Conservation (phyloP, 768 basidiomycete genomes). For the Xanthoconium stramineum region DNA sequence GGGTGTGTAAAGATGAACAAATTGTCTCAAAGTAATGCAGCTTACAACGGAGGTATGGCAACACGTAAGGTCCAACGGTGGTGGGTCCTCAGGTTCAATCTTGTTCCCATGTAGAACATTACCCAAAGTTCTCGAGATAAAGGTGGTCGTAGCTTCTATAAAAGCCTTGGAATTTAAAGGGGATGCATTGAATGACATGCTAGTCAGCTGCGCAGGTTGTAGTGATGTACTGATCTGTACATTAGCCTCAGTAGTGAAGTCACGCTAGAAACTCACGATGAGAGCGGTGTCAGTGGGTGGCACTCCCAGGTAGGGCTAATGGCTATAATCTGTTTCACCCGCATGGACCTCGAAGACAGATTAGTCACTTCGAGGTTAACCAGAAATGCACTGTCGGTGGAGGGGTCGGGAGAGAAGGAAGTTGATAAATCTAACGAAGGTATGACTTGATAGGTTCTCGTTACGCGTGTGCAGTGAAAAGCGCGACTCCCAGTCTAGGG, state of each 20-base stretch:
- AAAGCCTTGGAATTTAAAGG: slow-evolving; percentile 37
- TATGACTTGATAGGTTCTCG: slow-evolving; percentile 55
- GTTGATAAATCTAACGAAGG: slow-evolving; percentile 55
- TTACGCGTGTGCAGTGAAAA: slow-evolving; percentile 59
- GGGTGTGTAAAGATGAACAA: background rate
- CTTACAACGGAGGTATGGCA: slow-evolving; percentile 47
- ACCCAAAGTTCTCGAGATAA: slow-evolving; percentile 49
- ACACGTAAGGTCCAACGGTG: slow-evolving; percentile 52
- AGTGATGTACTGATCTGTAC: slow-evolving; percentile 38
- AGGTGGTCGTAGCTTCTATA: slow-evolving; percentile 43
- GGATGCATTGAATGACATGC: slow-evolving; percentile 41
- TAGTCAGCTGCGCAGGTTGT: slow-evolving; percentile 46
- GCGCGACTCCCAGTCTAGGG: slow-evolving; percentile 42
- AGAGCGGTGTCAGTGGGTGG: slow-evolving; percentile 33
- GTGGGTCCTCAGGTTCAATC: slow-evolving; percentile 43
- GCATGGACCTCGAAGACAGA: slow-evolving; percentile 37
- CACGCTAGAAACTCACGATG: slow-evolving; percentile 39
- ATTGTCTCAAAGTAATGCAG: background rate
- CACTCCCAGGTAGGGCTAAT: slow-evolving; percentile 72
- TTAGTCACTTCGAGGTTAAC: slow-evolving; percentile 60
- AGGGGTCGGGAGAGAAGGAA: slow-evolving; percentile 48
- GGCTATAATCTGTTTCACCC: slow-evolving; percentile 56
- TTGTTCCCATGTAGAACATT: slow-evolving; percentile 48
- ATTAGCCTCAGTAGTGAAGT: slow-evolving; percentile 4
- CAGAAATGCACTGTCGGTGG: slow-evolving; percentile 46